Percentiles rank a stretch among this genome's conserved stretches.
These are phyloP conservation scores for Arabis hirsuta DNA, from an alignment of 345 rosid species.

Conservation along the genomic window DNA sequence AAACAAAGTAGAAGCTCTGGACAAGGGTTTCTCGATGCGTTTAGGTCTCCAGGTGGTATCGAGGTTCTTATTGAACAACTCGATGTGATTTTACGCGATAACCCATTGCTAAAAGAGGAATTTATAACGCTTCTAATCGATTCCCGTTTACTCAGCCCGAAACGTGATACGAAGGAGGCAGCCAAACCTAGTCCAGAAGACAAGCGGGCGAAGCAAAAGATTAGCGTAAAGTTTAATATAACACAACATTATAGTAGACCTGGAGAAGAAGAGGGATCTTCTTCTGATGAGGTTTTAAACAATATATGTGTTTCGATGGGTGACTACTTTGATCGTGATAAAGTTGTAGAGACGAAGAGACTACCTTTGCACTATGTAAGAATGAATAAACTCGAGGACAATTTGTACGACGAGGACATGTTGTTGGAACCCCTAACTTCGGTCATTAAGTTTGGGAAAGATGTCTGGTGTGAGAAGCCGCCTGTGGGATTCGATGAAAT, in stretches of 20 bases:
- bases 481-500: not conserved
- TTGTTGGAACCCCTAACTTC: not conserved
- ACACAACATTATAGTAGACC: no score
- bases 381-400: not conserved
- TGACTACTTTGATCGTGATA: not conserved
- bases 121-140: not conserved
- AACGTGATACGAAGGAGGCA: no score
- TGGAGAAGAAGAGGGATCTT: slow-evolving; percentile 1
- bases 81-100: not conserved
- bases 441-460: not conserved
- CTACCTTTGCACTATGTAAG: not conserved
- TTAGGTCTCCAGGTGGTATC: not conserved
- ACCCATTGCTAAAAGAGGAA: not conserved
- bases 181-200: not conserved
- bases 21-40: not conserved
- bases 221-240: no score
- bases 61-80: not conserved
- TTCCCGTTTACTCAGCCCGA: not conserved
- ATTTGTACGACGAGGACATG: not conserved
- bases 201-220: not conserved
- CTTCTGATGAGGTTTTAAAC: slow-evolving; percentile 9
- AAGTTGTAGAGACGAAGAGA: not conserved
- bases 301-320: not conserved
- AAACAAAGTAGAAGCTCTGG: not conserved
- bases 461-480: not conserved